Percentiles rank a stretch among this genome's conserved stretches.
phyloP scores from a whole-genome alignment of 2,329 filamentous ascomycete genomes.

The Botrytis aclada region DNA sequence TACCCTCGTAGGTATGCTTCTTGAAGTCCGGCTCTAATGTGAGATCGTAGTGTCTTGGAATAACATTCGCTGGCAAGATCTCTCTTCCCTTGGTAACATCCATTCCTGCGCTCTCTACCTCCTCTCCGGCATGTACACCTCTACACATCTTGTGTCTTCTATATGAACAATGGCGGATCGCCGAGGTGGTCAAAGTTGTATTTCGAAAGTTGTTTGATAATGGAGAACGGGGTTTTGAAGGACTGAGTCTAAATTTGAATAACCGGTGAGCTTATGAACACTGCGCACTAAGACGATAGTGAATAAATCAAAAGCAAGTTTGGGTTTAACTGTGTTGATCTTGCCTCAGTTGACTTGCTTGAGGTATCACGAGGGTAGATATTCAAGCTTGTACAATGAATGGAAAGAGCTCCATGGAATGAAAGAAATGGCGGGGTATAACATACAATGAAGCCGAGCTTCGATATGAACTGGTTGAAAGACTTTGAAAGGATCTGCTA shows the following conservation, averaged over 20 bases:
- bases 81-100: constrained; percentile 68
- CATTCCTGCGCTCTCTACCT: constrained; percentile 53
- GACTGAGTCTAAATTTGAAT: constrained; percentile 25
- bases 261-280: constrained; percentile 8
- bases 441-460: constrained; percentile 19
- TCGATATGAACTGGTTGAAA: constrained; percentile 15
- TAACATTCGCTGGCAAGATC: constrained; percentile 86
- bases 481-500: constrained; percentile 14
- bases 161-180: constrained; percentile 66
- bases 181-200: constrained; percentile 27
- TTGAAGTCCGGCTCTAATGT: constrained; percentile 88
- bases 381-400: neutral
- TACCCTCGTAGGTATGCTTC: constrained; percentile 82
- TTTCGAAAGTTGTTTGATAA: constrained; percentile 24
- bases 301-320: neutral
- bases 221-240: constrained; percentile 29
- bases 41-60: constrained; percentile 87
- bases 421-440: constrained; percentile 16
- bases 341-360: constrained; percentile 11
- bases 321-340: neutral
- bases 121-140: constrained; percentile 50
- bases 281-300: neutral
- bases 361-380: neutral
- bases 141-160: constrained; percentile 70
- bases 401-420: constrained; percentile 1